Evolutionary conservation across 2,329 filamentous ascomycete species (phyloP).

Genomic region (Trichophyton verrucosum): DNA sequence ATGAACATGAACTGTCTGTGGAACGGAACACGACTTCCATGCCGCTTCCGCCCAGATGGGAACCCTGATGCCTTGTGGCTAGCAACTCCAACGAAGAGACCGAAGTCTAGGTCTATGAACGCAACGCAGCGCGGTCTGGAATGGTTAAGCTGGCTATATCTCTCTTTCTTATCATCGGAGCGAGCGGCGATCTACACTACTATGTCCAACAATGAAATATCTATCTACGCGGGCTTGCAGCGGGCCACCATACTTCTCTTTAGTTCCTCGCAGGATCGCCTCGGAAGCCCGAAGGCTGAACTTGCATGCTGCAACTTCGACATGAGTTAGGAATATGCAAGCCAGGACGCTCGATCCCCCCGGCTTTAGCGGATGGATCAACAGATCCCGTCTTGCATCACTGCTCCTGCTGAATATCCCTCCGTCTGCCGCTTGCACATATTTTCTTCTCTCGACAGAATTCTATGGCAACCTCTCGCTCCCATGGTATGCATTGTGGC

Average conservation of each 20-base stretch:
- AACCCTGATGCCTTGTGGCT: neutral
- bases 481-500: neutral
- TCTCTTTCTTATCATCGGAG: neutral
- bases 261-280: neutral
- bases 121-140: too few relatives aligned
- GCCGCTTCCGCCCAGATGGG: constrained; percentile 1
- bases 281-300: neutral
- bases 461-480: neutral
- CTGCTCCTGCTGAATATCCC: neutral
- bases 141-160: too few relatives aligned
- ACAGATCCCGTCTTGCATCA: neutral
- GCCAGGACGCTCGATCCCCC: neutral
- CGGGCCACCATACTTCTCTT: neutral
- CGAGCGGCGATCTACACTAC: neutral
- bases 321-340: neutral
- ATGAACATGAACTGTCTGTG: constrained; percentile 2
- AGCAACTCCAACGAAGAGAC: neutral
- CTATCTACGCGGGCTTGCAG: neutral
- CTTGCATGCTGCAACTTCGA: neutral
- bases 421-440: neutral
- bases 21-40: neutral
- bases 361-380: neutral
- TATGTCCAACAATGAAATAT: neutral
- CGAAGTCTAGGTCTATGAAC: neutral
- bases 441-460: neutral